Conservation (phyloP, 495 filamentous ascomycete genomes). For the Penicillium angulare region DNA sequence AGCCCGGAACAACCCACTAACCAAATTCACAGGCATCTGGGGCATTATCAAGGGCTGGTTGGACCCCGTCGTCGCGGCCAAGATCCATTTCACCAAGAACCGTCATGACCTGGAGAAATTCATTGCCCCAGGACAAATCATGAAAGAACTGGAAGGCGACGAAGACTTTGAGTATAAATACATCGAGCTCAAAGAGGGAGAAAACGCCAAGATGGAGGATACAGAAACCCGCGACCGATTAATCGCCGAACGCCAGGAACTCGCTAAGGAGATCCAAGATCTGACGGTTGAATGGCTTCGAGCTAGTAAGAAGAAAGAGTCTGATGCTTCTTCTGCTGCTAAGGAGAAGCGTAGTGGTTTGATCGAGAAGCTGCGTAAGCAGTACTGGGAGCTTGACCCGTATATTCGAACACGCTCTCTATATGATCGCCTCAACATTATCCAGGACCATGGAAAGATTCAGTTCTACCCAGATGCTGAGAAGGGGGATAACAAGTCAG, state of each 20-base stretch:
- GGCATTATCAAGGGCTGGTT: constrained; percentile 94
- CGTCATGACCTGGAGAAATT: constrained; percentile 75
- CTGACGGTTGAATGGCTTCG: constrained; percentile 69
- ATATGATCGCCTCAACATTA: constrained; percentile 73
- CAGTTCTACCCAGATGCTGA: constrained; percentile 59
- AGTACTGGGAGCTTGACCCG: constrained; percentile 84
- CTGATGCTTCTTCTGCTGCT: constrained; percentile 44
- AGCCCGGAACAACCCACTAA: background rate
- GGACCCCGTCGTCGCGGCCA: constrained; percentile 57
- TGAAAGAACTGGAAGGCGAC: constrained; percentile 74
- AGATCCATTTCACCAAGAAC: constrained; percentile 92
- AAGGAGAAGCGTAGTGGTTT: constrained; percentile 58
- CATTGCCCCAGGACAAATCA: constrained; percentile 67
- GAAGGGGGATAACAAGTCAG: constrained; percentile 23
- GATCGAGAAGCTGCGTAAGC: constrained; percentile 58
- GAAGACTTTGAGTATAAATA: constrained; percentile 83
- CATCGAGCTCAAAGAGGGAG: constrained; percentile 64
- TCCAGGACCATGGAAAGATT: constrained; percentile 62
- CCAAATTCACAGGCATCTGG: constrained; percentile 63
- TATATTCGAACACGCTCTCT: constrained; percentile 69
- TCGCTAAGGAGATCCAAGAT: constrained; percentile 69
- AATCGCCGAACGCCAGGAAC: constrained; percentile 53
- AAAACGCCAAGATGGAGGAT: constrained; percentile 73
- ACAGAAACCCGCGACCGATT: constrained; percentile 59
- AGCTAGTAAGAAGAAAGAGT: constrained; percentile 46